These are phyloP conservation scores for Cruciata laevipes DNA, from an alignment of 257 asterid genomes.

Conservation along the genomic window DNA sequence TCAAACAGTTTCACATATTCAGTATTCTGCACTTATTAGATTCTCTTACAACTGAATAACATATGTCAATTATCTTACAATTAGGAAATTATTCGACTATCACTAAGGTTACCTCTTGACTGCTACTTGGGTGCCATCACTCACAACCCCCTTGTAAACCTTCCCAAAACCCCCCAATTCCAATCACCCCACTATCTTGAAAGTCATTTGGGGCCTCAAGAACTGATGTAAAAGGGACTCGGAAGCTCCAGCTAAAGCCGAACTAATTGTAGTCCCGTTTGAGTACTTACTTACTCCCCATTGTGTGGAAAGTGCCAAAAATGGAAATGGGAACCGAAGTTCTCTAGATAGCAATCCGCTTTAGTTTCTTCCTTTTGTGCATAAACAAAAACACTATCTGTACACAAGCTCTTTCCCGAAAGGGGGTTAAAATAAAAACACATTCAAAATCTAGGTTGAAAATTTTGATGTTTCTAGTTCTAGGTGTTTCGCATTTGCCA, in stretches of 20 bases:
- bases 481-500: too few species aligned
- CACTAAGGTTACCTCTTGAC: slow-evolving; percentile 70
- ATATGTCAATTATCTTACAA: too few species aligned
- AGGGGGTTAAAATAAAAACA: too few species aligned
- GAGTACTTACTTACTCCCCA: slow-evolving; percentile 84
- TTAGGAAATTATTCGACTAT: too few species aligned
- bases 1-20: too few species aligned
- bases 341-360: slow-evolving; percentile 44
- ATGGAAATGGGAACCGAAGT: slow-evolving; percentile 69
- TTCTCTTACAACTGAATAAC: too few species aligned
- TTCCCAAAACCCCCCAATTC: slow-evolving; percentile 87
- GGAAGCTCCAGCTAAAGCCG: slow-evolving; percentile 53
- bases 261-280: slow-evolving; percentile 62
- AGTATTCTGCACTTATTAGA: too few species aligned
- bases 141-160: slow-evolving; percentile 63
- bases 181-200: slow-evolving; percentile 67
- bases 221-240: slow-evolving; percentile 61
- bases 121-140: slow-evolving; percentile 63
- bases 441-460: too few species aligned
- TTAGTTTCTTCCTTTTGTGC: slow-evolving; percentile 36
- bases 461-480: too few species aligned
- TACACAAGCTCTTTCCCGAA: too few species aligned
- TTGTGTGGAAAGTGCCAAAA: slow-evolving; percentile 60
- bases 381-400: slow-evolving; percentile 27
- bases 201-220: slow-evolving; percentile 65